These are phyloP conservation scores for Halteria grandinella DNA, from an alignment of 73 alveolate species.

Conservation along the genomic window DNA sequence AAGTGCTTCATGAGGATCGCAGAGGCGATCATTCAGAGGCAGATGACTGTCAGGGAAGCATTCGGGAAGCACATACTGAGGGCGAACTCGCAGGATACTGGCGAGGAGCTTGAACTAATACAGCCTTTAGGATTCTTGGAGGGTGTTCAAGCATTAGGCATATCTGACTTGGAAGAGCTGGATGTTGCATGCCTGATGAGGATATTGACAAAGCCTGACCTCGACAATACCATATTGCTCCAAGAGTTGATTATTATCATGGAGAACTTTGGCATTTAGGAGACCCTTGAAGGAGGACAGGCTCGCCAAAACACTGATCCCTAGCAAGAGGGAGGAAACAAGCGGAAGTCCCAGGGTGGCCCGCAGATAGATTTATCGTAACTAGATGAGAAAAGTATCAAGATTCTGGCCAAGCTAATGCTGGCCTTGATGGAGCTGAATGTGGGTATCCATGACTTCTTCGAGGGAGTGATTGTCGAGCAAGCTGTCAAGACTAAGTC, in stretches of 20 bases:
- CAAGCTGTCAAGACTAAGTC: constrained; percentile 60
- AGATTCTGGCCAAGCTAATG: constrained; percentile 35
- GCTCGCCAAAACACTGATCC: too few species aligned
- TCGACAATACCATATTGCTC: constrained; percentile 31
- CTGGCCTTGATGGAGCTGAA: constrained; percentile 41
- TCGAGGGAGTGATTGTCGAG: constrained; percentile 52
- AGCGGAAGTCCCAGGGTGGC: too few species aligned
- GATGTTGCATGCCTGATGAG: constrained; percentile 55
- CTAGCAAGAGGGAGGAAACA: too few species aligned
- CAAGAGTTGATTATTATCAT: constrained; percentile 38
- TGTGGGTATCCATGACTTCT: constrained; percentile 42
- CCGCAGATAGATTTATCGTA: neutral
- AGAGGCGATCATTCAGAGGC: constrained; percentile 5
- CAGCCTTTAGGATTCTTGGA: constrained; percentile 60
- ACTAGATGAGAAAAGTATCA: constrained; percentile 21
- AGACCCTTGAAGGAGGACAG: too few species aligned
- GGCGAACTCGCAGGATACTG: constrained; percentile 38
- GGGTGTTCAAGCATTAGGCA: constrained; percentile 51
- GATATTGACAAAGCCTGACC: constrained; percentile 50
- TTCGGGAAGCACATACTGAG: neutral
- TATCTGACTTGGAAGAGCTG: constrained; percentile 26
- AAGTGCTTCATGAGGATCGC: constrained; percentile 42
- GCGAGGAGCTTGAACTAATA: constrained; percentile 51
- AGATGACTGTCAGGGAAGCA: constrained; percentile 13
- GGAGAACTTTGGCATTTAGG: constrained; percentile 64